A percentile compares a stretch with the other conserved stretches of the same genome.
These are phyloP conservation scores for Aspergillus incahuasiensis DNA, from an alignment of 495 filamentous ascomycete genomes.

Conservation along the genomic window DNA sequence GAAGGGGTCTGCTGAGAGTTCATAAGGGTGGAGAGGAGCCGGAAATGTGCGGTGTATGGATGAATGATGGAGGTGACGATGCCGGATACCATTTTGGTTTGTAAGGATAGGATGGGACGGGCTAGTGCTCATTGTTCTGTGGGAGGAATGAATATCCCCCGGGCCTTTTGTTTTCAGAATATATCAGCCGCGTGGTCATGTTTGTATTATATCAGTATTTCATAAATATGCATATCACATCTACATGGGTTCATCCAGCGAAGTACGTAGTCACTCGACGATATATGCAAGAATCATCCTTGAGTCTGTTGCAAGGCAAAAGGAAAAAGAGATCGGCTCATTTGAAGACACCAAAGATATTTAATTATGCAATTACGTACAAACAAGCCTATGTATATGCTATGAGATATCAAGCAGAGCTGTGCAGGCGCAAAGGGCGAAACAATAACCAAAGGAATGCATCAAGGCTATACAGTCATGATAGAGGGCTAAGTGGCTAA, in stretches of 20 bases:
- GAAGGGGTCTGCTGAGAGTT: slow-evolving; percentile 4
- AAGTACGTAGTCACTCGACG: too few species aligned
- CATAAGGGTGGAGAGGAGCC: neutral
- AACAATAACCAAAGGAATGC: neutral
- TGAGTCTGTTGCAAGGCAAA: neutral
- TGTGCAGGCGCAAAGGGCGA: neutral
- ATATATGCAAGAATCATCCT: neutral
- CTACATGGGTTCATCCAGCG: neutral
- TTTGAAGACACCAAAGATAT: neutral
- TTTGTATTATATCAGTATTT: slow-evolving; percentile 17
- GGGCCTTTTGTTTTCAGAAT: slow-evolving; percentile 1
- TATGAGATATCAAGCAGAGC: neutral
- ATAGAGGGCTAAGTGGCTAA: slow-evolving; percentile 26
- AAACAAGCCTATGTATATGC: neutral
- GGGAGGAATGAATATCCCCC: neutral
- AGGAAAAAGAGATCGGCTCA: neutral
- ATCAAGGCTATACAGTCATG: neutral
- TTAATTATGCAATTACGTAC: neutral
- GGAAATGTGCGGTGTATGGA: neutral
- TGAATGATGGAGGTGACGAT: neutral
- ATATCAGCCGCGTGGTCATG: slow-evolving; percentile 9
- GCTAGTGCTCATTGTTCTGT: neutral
- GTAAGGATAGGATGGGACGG: neutral
- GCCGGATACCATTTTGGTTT: neutral
- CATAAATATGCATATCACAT: slow-evolving; percentile 10